These are phyloP conservation scores for Carex scoparia DNA, from an alignment of 176 grass and related monocot genomes.

Conservation along the genomic window DNA sequence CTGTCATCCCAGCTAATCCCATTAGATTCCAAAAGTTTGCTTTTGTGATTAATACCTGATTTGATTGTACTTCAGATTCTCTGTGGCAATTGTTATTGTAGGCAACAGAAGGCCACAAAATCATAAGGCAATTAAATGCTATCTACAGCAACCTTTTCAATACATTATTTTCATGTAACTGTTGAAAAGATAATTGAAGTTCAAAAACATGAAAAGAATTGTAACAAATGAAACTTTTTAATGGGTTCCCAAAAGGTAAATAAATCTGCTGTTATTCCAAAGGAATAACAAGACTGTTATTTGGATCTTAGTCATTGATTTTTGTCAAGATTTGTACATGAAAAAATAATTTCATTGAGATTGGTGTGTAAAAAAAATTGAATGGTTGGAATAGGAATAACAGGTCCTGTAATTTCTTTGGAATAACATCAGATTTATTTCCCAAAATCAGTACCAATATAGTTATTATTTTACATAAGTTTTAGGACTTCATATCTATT, in stretches of 20 bases:
- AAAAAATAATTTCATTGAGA: no score
- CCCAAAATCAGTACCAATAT: neutral
- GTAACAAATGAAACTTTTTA: neutral
- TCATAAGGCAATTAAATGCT: neutral
- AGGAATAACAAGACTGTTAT: no score
- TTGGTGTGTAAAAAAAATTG: no score
- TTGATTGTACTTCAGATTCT: constrained; percentile 13
- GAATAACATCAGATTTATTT: no score
- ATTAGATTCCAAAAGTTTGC: constrained; percentile 26
- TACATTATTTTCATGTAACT: no score
- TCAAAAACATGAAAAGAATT: neutral
- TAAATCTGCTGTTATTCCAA: no score
- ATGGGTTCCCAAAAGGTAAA: neutral
- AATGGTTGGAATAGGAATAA: no score
- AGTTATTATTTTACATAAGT: neutral
- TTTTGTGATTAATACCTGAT: constrained; percentile 6
- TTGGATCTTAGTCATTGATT: no score
- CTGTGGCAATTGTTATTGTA: neutral
- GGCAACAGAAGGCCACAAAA: neutral
- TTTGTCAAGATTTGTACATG: no score
- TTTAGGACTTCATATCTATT: no score
- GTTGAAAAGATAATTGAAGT: neutral
- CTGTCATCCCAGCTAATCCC: constrained; percentile 17
- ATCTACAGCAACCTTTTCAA: neutral
- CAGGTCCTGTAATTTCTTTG: no score